Evolutionary conservation across 2,329 filamentous ascomycete species (phyloP).

Genomic region (Endocalyx cinctus): DNA sequence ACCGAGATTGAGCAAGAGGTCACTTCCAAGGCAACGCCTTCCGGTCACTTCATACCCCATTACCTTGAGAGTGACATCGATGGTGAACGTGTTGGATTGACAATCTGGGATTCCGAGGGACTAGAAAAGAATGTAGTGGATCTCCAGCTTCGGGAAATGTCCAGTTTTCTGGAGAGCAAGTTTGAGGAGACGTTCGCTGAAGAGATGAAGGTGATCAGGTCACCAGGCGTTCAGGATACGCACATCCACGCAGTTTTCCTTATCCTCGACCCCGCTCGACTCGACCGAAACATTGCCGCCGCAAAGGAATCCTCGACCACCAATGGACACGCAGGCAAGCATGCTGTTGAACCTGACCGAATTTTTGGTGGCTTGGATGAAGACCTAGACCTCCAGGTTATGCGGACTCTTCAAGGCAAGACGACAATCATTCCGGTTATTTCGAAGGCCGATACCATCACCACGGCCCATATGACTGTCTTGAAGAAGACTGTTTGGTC

Average conservation of each 20-base stretch:
- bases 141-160: conserved; percentile 87
- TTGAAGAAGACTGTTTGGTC: conserved; percentile 90
- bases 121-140: conserved; percentile 94
- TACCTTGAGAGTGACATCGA: conserved; percentile 95
- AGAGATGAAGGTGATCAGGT: conserved; percentile 94
- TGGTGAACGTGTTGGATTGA: conserved; percentile 83
- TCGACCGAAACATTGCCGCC: conserved; percentile 76
- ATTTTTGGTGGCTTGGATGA: conserved; percentile 72
- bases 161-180: conserved; percentile 90
- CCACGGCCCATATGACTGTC: conserved; percentile 87
- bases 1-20: conserved; percentile 53
- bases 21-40: conserved; percentile 45
- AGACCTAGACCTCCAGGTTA: conserved; percentile 82
- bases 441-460: conserved; percentile 94
- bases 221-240: conserved; percentile 88
- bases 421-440: conserved; percentile 95
- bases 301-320: conserved; percentile 51
- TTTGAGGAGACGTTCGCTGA: conserved; percentile 97
- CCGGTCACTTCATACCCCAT: conserved; percentile 75
- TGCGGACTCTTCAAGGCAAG: conserved; percentile 84
- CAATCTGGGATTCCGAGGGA: conserved; percentile 93
- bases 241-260: conserved; percentile 97
- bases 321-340: conserved; percentile 44
- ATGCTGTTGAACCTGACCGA: conserved; percentile 44
- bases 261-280: conserved; percentile 78